Conservation (phyloP, 2,329 filamentous ascomycete species). For the Aspergillus intermedius region DNA sequence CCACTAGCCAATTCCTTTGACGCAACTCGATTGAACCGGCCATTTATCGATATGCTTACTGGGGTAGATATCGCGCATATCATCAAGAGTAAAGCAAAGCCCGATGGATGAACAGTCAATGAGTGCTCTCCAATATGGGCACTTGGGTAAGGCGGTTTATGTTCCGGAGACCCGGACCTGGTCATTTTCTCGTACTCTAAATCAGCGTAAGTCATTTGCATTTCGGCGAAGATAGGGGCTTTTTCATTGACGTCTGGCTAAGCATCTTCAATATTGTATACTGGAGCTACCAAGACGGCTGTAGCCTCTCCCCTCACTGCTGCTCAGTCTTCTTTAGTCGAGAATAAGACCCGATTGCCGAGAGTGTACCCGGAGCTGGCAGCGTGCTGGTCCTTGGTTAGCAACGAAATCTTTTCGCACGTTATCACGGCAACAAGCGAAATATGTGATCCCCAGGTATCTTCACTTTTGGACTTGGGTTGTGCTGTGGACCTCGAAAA, state of each 20-base stretch:
- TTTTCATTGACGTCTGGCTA: constrained; percentile 3
- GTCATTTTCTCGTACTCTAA: constrained; percentile 40
- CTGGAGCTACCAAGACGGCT: constrained; percentile 23
- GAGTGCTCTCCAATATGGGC: constrained; percentile 52
- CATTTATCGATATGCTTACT: constrained; percentile 24
- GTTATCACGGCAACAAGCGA: constrained; percentile 21
- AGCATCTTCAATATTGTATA: constrained; percentile 23
- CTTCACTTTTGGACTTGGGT: constrained; percentile 45
- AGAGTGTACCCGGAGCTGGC: constrained; percentile 30
- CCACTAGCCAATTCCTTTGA: not conserved
- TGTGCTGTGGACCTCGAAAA: constrained; percentile 36
- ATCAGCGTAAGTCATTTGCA: constrained; percentile 16
- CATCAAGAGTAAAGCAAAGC: constrained; percentile 32
- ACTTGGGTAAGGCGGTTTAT: constrained; percentile 49
- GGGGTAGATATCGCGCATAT: constrained; percentile 16
- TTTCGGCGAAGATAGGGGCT: not conserved
- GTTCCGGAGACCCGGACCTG: constrained; percentile 42
- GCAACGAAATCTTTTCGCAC: constrained; percentile 27
- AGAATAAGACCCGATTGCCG: constrained; percentile 19
- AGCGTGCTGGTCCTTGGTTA: constrained; percentile 24
- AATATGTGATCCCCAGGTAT: constrained; percentile 30
- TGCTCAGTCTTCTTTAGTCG: constrained; percentile 10
- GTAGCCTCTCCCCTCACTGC: constrained; percentile 17
- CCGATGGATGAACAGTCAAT: constrained; percentile 52
- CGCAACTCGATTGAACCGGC: constrained; percentile 1